Conservation (phyloP, 2,329 filamentous ascomycete species). For the Diaporthe ilicicola region DNA sequence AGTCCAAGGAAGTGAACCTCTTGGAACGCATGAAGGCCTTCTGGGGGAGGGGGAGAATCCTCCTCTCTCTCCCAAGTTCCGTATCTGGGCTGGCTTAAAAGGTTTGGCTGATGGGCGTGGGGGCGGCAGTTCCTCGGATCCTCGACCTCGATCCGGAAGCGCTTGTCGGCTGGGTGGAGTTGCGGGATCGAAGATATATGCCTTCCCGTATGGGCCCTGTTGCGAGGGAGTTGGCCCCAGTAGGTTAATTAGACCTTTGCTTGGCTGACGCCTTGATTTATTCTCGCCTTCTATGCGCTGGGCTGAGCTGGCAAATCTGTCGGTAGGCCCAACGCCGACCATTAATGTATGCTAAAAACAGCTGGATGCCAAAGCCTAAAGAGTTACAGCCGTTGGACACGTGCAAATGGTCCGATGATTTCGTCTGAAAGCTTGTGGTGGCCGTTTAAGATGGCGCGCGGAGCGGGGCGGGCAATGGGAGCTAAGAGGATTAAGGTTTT, state of each 20-base stretch:
- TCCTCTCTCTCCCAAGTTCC: background rate
- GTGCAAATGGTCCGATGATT: background rate
- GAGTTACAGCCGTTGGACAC: background rate
- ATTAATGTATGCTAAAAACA: background rate
- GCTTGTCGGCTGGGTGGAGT: background rate
- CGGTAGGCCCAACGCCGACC: no score
- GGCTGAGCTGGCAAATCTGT: no score
- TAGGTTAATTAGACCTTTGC: background rate
- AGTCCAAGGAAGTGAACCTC: background rate
- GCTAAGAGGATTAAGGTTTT: background rate
- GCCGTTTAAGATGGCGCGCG: slow-evolving; percentile 2
- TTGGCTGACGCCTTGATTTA: background rate
- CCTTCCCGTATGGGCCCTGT: background rate
- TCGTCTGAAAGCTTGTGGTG: background rate
- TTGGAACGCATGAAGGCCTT: slow-evolving; percentile 9
- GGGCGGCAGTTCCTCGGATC: background rate
- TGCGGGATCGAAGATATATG: background rate
- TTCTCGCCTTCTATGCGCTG: background rate
- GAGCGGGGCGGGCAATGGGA: slow-evolving; percentile 5
- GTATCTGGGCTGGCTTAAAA: background rate
- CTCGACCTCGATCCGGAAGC: background rate
- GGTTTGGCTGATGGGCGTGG: background rate
- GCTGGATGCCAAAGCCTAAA: background rate
- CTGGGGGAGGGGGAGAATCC: background rate
- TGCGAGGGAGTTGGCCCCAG: slow-evolving; percentile 4